Percentiles rank a stretch among this genome's conserved stretches.
Conservation (phyloP, 192 early-diverging fungal genomes). For the Phlyctochytrium planicorne region DNA sequence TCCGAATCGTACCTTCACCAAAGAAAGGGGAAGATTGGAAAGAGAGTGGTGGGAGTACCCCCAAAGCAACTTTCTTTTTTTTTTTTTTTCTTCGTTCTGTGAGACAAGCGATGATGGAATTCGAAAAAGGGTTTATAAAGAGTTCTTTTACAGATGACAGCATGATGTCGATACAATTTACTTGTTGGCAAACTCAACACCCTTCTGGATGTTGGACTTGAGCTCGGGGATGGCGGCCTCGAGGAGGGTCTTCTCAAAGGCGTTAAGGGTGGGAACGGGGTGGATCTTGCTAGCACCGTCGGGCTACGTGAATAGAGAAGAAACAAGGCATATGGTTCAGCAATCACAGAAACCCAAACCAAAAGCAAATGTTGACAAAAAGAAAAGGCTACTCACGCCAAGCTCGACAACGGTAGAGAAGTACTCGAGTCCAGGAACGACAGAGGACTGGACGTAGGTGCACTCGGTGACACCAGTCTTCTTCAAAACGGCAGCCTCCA, state of each 20-base stretch:
- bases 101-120: too few species aligned
- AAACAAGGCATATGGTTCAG: too few species aligned
- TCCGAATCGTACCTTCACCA: too few species aligned
- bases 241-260: constrained; percentile 56
- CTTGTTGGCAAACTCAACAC: constrained; percentile 72
- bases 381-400: constrained; percentile 33
- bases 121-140: too few species aligned
- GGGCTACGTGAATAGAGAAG: constrained; percentile 27
- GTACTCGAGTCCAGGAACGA: constrained; percentile 51
- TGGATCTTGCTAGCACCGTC: constrained; percentile 55
- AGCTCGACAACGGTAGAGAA: constrained; percentile 63
- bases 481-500: constrained; percentile 49
- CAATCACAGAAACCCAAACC: neutral
- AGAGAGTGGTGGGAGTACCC: too few species aligned
- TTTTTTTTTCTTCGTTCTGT: too few species aligned
- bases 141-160: too few species aligned
- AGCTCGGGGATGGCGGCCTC: constrained; percentile 57
- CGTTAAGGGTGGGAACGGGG: constrained; percentile 50
- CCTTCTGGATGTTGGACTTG: constrained; percentile 68
- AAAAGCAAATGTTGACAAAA: constrained; percentile 1
- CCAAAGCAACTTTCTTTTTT: too few species aligned
- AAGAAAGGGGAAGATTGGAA: too few species aligned
- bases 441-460: constrained; percentile 53
- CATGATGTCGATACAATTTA: too few species aligned
- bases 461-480: constrained; percentile 62